Evolutionary conservation across 1,284 basidiomycete species (phyloP).

Genomic region (Ganoderma leucocontextum): DNA sequence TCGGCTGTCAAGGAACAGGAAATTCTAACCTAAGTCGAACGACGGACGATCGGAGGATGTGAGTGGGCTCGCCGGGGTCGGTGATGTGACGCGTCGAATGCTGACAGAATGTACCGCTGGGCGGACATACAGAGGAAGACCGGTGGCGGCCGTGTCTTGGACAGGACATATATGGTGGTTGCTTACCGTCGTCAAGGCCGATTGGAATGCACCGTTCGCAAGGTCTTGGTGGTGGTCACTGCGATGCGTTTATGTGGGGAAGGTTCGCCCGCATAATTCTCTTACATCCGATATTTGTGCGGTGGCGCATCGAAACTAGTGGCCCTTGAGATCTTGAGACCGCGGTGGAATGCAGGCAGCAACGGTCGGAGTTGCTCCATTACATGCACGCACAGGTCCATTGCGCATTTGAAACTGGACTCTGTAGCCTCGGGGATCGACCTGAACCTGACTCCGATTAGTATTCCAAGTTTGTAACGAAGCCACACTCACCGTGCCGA

Average conservation of each 20-base stretch:
- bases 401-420: constrained; percentile 2
- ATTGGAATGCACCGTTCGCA: background rate
- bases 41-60: background rate
- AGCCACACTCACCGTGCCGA: background rate
- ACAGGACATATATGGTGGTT: too few relatives aligned
- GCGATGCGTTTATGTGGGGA: background rate
- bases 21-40: background rate
- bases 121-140: background rate
- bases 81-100: background rate
- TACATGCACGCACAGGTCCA: background rate
- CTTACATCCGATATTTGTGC: background rate
- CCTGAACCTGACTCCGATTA: background rate
- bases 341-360: background rate
- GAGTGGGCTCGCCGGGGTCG: background rate
- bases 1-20: background rate
- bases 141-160: too few relatives aligned
- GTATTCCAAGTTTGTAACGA: background rate
- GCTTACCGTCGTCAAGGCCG: background rate
- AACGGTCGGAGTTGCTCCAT: background rate
- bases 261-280: constrained; percentile 3
- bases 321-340: background rate
- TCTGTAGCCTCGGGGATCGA: background rate
- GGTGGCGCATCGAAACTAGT: background rate
- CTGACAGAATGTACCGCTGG: background rate
- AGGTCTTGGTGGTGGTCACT: background rate